Evolutionary conservation across 768 basidiomycete genomes (phyloP).

Genomic region (Panaeolus papilionaceus): DNA sequence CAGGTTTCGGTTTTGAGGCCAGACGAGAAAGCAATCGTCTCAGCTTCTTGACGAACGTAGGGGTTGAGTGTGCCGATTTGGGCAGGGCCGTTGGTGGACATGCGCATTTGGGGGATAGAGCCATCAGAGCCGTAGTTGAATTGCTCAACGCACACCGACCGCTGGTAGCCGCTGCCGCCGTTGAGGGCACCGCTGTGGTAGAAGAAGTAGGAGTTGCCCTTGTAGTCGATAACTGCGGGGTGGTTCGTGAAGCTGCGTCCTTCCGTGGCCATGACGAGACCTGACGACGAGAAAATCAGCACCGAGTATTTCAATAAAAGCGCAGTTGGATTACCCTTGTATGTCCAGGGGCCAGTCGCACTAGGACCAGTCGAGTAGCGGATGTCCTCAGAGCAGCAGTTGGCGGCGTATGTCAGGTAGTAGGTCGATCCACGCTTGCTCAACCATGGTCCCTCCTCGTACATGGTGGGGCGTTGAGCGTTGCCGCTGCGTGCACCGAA

Average conservation of each 20-base stretch:
- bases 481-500: conserved; percentile 5
- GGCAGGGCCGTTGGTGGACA: background rate
- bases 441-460: conserved; percentile 4
- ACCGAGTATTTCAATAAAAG: background rate
- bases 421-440: conserved; percentile 11
- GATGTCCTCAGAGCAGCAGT: conserved; percentile 13
- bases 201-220: conserved; percentile 12
- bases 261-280: conserved; percentile 6
- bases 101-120: background rate
- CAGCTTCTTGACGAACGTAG: conserved; percentile 7
- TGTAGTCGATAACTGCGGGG: background rate
- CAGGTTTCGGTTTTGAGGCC: conserved; percentile 7
- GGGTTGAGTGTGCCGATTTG: conserved; percentile 9
- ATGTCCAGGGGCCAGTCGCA: conserved; percentile 2
- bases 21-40: conserved; percentile 1
- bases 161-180: conserved; percentile 9
- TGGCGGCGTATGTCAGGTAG: conserved; percentile 11
- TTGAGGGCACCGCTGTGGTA: conserved; percentile 4
- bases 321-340: background rate
- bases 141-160: background rate
- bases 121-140: conserved; percentile 1
- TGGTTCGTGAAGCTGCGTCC: conserved; percentile 10
- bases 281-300: background rate
- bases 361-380: conserved; percentile 7
- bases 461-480: conserved; percentile 11